Evolutionary conservation across 2,329 filamentous ascomycete genomes (phyloP), one percentile per base, ranked within the genome.

Genomic region (Epichloe typhina): DNA sequence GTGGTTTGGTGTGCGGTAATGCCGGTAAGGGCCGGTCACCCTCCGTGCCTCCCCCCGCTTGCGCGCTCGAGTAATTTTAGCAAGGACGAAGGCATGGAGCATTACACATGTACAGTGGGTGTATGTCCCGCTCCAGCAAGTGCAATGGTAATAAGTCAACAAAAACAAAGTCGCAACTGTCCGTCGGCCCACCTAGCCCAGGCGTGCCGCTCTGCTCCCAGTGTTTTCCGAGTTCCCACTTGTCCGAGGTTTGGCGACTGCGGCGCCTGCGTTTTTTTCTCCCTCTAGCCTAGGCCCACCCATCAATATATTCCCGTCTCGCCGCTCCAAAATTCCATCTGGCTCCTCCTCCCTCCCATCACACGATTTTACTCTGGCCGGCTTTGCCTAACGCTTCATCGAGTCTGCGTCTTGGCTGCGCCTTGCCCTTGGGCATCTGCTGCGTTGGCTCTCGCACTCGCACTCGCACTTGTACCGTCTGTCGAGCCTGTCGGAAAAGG

Each of bases 271-370:
- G 38, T 23, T 50, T 41, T 44, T 6, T 44, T 48, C 48, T 38
- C 36, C n/a, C 35, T 43, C 47, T 38, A 42, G 33, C 23, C 23
- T 26, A 21, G 49, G 49, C 53, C 53, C 53, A 53, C 53, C 49
- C 47, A 37, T 36, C 47, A 37, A 51, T 54, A 49, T 50, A 52
- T 53, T 50, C 49, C 46, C 49, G 40, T 49, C 35, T 21, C 38
- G 50, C 50, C 37, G 46, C 46, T 50, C 48, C 42, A 31, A 31
- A 40, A 36, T 42, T 40, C 49, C 6, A 15, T 15, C 31, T 11
- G 21, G 35, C 39, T 47, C 43, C 38, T 41, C 9, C 26, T 47
- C 46, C 39, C 46, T 44, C 39, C 17, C 48, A 36, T 40, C 43
- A 42, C 12, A 35, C 41, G 31, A 31, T 21, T 37, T 17, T 45